These are phyloP conservation scores for Fusarium fracticaudum DNA, from an alignment of 2,329 filamentous ascomycete species.

Conservation along the genomic window DNA sequence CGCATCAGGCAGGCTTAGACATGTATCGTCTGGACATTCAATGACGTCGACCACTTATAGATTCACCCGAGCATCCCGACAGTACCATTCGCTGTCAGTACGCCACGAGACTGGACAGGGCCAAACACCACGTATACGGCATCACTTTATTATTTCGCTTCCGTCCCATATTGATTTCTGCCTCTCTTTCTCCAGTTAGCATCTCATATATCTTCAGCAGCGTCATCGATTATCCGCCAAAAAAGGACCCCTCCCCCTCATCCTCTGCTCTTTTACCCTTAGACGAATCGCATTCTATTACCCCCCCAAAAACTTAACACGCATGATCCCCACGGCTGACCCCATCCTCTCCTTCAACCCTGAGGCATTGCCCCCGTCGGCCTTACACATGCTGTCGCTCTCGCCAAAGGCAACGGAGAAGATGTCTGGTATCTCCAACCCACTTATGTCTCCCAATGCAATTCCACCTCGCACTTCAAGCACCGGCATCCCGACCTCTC, in stretches of 20 bases:
- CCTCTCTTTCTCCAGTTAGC: background rate
- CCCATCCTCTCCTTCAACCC: constrained; percentile 27
- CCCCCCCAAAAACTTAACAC: constrained; percentile 25
- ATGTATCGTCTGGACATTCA: constrained; percentile 28
- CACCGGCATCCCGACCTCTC: constrained; percentile 35
- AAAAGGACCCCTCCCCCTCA: constrained; percentile 3
- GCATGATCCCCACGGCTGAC: constrained; percentile 39
- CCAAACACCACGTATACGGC: background rate
- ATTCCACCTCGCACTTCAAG: constrained; percentile 80
- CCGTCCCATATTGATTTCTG: background rate
- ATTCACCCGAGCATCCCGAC: constrained; percentile 20
- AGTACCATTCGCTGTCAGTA: constrained; percentile 8
- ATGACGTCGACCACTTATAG: constrained; percentile 36
- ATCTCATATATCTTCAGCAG: constrained; percentile 14
- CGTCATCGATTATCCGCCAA: constrained; percentile 1
- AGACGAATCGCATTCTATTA: constrained; percentile 17
- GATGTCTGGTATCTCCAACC: constrained; percentile 36
- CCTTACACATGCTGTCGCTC: constrained; percentile 38
- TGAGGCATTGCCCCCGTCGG: constrained; percentile 28
- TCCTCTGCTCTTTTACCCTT: background rate
- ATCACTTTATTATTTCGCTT: constrained; percentile 12
- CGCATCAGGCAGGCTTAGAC: constrained; percentile 24
- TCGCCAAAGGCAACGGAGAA: constrained; percentile 38
- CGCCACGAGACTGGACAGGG: constrained; percentile 11
- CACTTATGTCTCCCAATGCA: constrained; percentile 62